Evolutionary conservation across 1,139 yeast genomes (phyloP), one percentile per base, ranked within the genome.

Genomic region (Lodderomyces metapsilosis): DNA sequence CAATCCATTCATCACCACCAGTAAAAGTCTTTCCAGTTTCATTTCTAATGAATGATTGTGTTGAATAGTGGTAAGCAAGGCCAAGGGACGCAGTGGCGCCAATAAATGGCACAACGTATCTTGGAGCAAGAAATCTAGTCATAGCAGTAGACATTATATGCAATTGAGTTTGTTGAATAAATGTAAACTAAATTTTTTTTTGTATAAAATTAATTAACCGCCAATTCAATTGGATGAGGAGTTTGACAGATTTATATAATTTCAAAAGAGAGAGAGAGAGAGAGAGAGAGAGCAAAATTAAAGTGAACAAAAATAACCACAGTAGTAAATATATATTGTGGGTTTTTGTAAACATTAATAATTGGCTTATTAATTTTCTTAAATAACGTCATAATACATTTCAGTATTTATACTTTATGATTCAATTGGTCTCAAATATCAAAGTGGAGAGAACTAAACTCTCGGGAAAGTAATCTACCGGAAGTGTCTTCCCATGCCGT

Each of bases 1-100:
- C 95, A 48, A 87, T 67, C 96, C 96, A 91, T 52, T 79, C 74
- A 52, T 76, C 78, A 48, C 82, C 87, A 50, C 88, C 91, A 43
- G 66, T 72, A 62, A 88, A 82, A 23, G 86, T 74, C 52, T 70
- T 75, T 25, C 72, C 61, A 16, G 80, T 42, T 43, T 80, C 85
- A 54, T 78, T 79, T 46, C 58, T 48, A 46, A 74, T 63, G 10
- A 21, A 25, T 11, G 34, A 21, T 12, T 32, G 35, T 20, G 61
- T 48, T 28, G 64, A 71, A 57, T 67, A 73, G 50, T 68, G 69
- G 39, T 71, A 64, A 38, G 80, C 76, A 28, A 78, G 71, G 23
- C 80, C 74, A 40, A 82, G 71, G 24, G 78, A 75, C 27, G 80
- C 73, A 27, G 69, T 62, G 41, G 76, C 64, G 25, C 52, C 52